These are phyloP conservation scores for Stentor coeruleus DNA, from an alignment of 73 alveolate genomes.

Conservation along the genomic window DNA sequence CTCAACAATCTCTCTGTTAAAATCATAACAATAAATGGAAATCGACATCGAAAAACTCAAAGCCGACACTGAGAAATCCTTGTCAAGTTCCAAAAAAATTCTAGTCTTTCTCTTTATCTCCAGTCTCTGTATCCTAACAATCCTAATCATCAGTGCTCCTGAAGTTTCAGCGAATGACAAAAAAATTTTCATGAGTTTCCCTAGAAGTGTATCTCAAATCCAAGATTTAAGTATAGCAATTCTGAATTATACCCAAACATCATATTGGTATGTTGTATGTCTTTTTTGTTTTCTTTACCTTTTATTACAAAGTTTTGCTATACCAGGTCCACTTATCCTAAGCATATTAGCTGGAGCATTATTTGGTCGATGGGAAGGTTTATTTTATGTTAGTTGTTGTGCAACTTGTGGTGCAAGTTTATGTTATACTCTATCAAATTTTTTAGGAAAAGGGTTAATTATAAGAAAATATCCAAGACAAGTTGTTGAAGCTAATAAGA, in stretches of 20 bases:
- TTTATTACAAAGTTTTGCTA: slow-evolving; percentile 74
- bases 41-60: slow-evolving; percentile 10
- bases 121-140: not conserved
- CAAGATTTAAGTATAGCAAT: slow-evolving; percentile 47
- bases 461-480: slow-evolving; percentile 45
- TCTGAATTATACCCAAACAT: slow-evolving; percentile 41
- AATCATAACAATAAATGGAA: not conserved
- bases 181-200: slow-evolving; percentile 52
- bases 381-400: slow-evolving; percentile 58
- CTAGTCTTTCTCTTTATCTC: not conserved
- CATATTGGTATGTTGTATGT: slow-evolving; percentile 50
- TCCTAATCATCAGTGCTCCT: slow-evolving; percentile 7
- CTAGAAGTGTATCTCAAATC: slow-evolving; percentile 59
- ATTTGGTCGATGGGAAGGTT: slow-evolving; percentile 79
- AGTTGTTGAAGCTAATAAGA: slow-evolving; percentile 45
- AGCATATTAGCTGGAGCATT: slow-evolving; percentile 73
- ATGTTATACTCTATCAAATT: slow-evolving; percentile 64
- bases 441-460: slow-evolving; percentile 68
- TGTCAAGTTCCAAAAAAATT: not conserved
- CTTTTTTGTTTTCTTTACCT: slow-evolving; percentile 72
- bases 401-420: slow-evolving; percentile 74
- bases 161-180: slow-evolving; percentile 36
- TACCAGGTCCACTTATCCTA: slow-evolving; percentile 84
- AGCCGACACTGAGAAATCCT: not conserved
- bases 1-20: no score